Evolutionary conservation across 805 yeast genomes (phyloP), one percentile per base, ranked within the genome.

Genomic region (Zygotorulaspora florentina): DNA sequence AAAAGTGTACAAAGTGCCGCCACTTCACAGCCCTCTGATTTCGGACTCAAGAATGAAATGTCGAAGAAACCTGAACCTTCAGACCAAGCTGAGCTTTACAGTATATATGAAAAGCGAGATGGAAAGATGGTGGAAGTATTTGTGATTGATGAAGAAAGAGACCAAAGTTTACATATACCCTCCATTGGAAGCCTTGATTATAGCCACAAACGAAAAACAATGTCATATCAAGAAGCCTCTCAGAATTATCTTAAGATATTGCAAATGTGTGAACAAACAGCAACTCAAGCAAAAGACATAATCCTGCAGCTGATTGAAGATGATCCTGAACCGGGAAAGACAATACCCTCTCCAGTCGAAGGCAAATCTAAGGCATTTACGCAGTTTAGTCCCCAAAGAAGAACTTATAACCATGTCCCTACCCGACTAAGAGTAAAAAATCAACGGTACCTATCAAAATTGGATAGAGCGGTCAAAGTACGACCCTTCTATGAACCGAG

Each of bases 231-330:
- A 10, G 41, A 40, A 27, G 43, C 45, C 12, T 34, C 40, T 7
- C 29, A 27, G 20, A 35, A 46, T 16, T 46, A 50, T 25, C 39
- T 40, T 9, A 42, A 56, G 12, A 47, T 64, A 16, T 40, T 57
- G 23, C 43, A 44, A 8, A 44, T 64, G 55, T 64, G 68, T 40
- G 67, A 64, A 40, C 42, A 51, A 30, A 55, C 62, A 20, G 63
- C 67, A 40, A 51, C 49, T 20, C 49, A 56, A 25, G 65, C 65
- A 2, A 61, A 54, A 40, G 43, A 39, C 12, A 44, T 59, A 4
- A 57, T 65, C 11, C 46, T 55, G 35, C 53, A 53, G 16, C 45
- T 64, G 12, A 53, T 56, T 2, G 44, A 50, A 12, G 46, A 48
- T 26, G 42, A 46, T 1, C 27, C 33, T 30, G 20, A 25, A 9